phyloP scores from a whole-genome alignment of 495 filamentous ascomycete genomes.

The Penicillium malachiteum region DNA sequence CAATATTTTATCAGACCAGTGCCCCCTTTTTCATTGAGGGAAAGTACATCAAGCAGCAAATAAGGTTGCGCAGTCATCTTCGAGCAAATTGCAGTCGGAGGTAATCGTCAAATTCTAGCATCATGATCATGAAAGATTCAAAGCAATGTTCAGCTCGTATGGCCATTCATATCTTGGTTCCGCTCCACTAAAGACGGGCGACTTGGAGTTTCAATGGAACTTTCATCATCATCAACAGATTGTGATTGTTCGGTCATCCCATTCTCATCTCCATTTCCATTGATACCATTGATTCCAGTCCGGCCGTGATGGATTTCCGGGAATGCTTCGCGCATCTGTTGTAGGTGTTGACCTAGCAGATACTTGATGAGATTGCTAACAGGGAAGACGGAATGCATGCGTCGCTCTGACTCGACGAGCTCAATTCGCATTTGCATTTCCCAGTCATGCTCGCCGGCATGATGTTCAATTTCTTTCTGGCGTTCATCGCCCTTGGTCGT shows the following conservation, averaged over 20 bases:
- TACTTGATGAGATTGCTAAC: slow-evolving; percentile 43
- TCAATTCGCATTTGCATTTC: slow-evolving; percentile 59
- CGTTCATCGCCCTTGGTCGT: slow-evolving; percentile 55
- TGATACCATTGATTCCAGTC: not conserved
- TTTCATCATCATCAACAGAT: not conserved
- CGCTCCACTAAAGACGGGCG: not conserved
- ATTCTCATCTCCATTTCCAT: not conserved
- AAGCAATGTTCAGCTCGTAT: slow-evolving; percentile 9
- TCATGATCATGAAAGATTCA: slow-evolving; percentile 8
- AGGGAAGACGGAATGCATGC: slow-evolving; percentile 37
- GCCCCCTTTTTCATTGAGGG: not conserved
- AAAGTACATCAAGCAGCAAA: not conserved
- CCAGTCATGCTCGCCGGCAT: slow-evolving; percentile 65
- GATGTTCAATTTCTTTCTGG: slow-evolving; percentile 59
- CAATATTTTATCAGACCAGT: not conserved
- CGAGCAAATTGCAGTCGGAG: not conserved
- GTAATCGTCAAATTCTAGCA: slow-evolving; percentile 8
- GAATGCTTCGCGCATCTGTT: slow-evolving; percentile 27
- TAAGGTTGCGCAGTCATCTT: not conserved
- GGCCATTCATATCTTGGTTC: slow-evolving; percentile 9
- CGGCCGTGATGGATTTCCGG: slow-evolving; percentile 20
- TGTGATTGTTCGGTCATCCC: not conserved
- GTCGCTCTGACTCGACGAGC: slow-evolving; percentile 50
- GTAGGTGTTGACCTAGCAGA: slow-evolving; percentile 22
- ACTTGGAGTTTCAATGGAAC: not conserved